Conservation (phyloP, 306 rosid genomes). For the Ziziphus jujuba region DNA sequence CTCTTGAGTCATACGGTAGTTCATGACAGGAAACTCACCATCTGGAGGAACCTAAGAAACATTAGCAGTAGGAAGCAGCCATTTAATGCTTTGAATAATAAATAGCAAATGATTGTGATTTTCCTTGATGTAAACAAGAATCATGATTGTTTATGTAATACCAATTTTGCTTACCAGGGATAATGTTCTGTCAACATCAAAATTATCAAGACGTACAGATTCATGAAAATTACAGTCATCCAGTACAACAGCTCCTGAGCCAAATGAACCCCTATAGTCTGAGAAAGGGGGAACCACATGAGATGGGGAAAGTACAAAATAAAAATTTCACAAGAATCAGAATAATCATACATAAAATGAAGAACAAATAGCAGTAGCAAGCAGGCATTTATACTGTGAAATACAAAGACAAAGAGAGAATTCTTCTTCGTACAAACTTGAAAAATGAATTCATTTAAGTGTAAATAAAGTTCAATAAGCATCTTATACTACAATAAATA, state of each 20-base stretch:
- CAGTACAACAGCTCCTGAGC: constrained; percentile 69
- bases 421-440: background rate
- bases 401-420: background rate
- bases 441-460: constrained; percentile 1
- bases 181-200: constrained; percentile 68
- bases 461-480: constrained; percentile 5
- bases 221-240: constrained; percentile 94
- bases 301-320: constrained; percentile 16
- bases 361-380: background rate
- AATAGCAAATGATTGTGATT: constrained; percentile 8
- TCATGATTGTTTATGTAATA: background rate
- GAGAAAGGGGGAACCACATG: constrained; percentile 32
- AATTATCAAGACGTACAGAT: constrained; percentile 82
- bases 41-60: constrained; percentile 66
- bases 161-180: constrained; percentile 54
- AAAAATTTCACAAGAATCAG: constrained; percentile 25
- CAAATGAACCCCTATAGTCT: constrained; percentile 67
- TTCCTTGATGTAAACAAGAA: background rate
- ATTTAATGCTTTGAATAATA: constrained; percentile 19
- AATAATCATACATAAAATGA: constrained; percentile 11
- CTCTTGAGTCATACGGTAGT: constrained; percentile 83
- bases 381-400: background rate
- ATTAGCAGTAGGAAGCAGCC: constrained; percentile 23
- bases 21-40: constrained; percentile 91
- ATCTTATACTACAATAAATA: background rate